Evolutionary conservation across 2,329 filamentous ascomycete genomes (phyloP).

Genomic region (Alternaria sp.): DNA sequence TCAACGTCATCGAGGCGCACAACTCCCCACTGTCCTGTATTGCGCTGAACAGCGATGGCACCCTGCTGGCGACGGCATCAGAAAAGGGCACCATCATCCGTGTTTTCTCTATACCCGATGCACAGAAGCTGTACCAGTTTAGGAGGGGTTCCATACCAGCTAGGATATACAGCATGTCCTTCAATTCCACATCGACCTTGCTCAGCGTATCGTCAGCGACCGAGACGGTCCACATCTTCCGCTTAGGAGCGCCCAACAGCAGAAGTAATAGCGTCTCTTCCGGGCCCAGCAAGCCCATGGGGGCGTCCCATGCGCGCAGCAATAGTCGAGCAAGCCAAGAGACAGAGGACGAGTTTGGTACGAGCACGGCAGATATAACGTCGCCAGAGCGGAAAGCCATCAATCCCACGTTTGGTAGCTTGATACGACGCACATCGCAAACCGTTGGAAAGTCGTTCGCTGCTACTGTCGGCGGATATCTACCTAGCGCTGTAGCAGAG

Average conservation of each 20-base stretch:
- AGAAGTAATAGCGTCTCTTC: conserved; percentile 48
- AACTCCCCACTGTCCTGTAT: conserved; percentile 90
- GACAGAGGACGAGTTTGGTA: conserved; percentile 53
- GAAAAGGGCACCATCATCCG: conserved; percentile 98
- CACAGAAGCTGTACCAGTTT: conserved; percentile 95
- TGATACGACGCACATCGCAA: conserved; percentile 93
- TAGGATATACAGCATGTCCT: conserved; percentile 98
- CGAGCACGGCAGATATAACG: conserved; percentile 42
- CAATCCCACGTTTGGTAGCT: conserved; percentile 84
- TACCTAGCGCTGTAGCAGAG: conserved; percentile 92
- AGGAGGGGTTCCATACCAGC: conserved; percentile 94
- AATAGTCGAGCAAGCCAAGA: conserved; percentile 54
- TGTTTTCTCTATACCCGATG: conserved; percentile 90
- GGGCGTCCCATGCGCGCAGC: conserved; percentile 52
- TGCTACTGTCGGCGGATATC: conserved; percentile 87
- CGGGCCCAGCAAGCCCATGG: conserved; percentile 29
- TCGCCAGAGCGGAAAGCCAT: conserved; percentile 50
- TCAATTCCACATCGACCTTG: conserved; percentile 92
- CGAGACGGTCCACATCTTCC: conserved; percentile 97
- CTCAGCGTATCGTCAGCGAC: conserved; percentile 96
- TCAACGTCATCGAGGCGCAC: conserved; percentile 96
- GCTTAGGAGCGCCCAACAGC: conserved; percentile 61
- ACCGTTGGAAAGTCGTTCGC: conserved; percentile 90
- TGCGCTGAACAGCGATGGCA: conserved; percentile 91
- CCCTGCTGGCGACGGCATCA: conserved; percentile 89